Evolutionary conservation across 768 basidiomycete species (phyloP), one percentile per base, ranked within the genome.

Genomic region (Boletus vinaceobasis): DNA sequence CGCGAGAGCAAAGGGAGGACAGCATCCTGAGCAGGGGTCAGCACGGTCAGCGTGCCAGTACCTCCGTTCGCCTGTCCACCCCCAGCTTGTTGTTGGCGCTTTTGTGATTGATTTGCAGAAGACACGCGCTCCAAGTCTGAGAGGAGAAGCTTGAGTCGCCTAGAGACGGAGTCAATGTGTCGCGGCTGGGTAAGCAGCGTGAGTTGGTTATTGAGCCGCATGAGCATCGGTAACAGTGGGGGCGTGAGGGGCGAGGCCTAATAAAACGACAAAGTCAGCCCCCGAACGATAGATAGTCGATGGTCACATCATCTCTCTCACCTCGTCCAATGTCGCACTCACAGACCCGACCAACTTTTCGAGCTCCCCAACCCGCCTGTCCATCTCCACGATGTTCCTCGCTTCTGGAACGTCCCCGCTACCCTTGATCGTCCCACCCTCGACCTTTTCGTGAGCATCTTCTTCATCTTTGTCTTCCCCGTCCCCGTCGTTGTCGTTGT

Each of bases 141-240:
- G 14, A 96, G 79, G 17, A 98, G 81, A 8, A 98, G 76, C 65
- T 98, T 99, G 57, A 98, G 81, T 5, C 96, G 86, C 5, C 96
- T 84, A 2, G 95, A 95, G 58, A 98, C 89, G 11, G 93, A 90
- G 71, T 99, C 97, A 47, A 98, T 86, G 66, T 98, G 94, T 15
- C 95, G 85, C 0, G 97, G 96, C 74, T 98, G 94, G 0, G 96
- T 91, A 43, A 99, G 84, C 15, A 98, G 77, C 7, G 86, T 83
- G 23, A 98, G 75, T 67, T 97, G 93, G 21, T 84, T 83, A 65
- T 91, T 93, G 42, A 98, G 82, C 42, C 90, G 84, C 17, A 82
- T 81, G 50, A 98, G 79, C 46, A 90, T 81, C 0, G 91, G 87
- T 4, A 97, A 74, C n/a, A 98, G 77, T 3, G 91, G 90, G 6